phyloP scores from a whole-genome alignment of 495 filamentous ascomycete species.

The Immersiella caudata region DNA sequence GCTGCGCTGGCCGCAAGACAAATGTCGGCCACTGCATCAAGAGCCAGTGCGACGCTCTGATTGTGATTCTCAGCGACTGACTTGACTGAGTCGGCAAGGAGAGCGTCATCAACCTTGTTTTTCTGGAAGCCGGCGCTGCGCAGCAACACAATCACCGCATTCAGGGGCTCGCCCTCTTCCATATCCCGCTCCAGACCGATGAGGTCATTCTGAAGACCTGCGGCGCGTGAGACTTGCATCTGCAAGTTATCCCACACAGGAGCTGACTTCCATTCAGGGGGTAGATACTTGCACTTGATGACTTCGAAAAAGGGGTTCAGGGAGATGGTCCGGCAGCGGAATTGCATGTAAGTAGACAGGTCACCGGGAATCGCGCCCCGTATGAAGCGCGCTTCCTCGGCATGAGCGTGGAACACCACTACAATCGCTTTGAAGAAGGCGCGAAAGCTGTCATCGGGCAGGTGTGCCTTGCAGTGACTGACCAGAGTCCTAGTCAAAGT shows the following conservation, averaged over 20 bases:
- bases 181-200: constrained; percentile 28
- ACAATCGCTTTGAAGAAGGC: constrained; percentile 20
- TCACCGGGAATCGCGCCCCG: constrained; percentile 3
- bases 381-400: constrained; percentile 25
- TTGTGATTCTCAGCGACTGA: constrained; percentile 24
- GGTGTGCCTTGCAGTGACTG: constrained; percentile 13
- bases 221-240: constrained; percentile 16
- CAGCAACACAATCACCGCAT: constrained; percentile 27
- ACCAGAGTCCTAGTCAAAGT: background rate
- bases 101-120: background rate
- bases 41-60: constrained; percentile 13
- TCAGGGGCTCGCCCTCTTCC: constrained; percentile 27
- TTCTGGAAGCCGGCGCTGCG: background rate
- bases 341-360: constrained; percentile 23
- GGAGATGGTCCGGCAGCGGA: constrained; percentile 28
- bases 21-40: constrained; percentile 18
- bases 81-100: constrained; percentile 10
- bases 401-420: constrained; percentile 24
- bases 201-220: constrained; percentile 31
- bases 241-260: constrained; percentile 18
- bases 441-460: background rate
- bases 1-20: constrained; percentile 6
- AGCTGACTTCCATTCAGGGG: background rate
- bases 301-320: constrained; percentile 31
- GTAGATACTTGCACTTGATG: constrained; percentile 25